Conservation (phyloP, 306 rosid species). For the Gastrolobium bilobum region DNA sequence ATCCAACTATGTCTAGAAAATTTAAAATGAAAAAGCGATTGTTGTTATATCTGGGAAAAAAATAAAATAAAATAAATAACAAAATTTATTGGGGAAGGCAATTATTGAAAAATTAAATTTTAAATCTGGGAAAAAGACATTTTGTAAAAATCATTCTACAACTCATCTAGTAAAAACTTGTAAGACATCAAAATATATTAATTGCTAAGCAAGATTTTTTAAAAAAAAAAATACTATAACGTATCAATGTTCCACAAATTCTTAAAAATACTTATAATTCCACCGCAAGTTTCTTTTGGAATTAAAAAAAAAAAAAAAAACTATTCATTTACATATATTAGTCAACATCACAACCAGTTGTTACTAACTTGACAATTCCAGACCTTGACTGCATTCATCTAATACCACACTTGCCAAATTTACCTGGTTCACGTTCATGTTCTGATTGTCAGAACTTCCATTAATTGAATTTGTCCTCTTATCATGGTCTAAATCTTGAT, state of each 20-base stretch:
- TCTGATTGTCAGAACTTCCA: constrained; percentile 51
- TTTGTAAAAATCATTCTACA: neutral
- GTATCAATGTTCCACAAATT: neutral
- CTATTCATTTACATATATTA: constrained; percentile 33
- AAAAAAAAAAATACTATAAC: neutral
- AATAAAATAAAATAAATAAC: too few relatives aligned
- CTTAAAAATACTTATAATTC: neutral
- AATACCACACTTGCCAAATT: constrained; percentile 26
- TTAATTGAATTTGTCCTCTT: constrained; percentile 32
- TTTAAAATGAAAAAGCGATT: too few relatives aligned
- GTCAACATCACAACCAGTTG: constrained; percentile 26
- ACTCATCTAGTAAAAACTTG: neutral
- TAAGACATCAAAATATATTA: neutral
- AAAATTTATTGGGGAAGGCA: neutral
- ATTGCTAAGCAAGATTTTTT: neutral
- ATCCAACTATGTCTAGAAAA: too few relatives aligned
- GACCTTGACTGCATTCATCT: constrained; percentile 42
- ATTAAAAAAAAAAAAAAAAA: neutral
- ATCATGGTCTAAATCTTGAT: constrained; percentile 35
- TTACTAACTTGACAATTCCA: constrained; percentile 40
- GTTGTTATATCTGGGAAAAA: too few relatives aligned
- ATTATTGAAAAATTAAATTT: neutral
- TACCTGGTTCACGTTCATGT: constrained; percentile 43
- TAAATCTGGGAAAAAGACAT: neutral
- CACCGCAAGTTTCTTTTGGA: constrained; percentile 17